Base-by-base conservation (phyloP, 495 filamentous ascomycete species). In the Xylaria intraflava region DNA sequence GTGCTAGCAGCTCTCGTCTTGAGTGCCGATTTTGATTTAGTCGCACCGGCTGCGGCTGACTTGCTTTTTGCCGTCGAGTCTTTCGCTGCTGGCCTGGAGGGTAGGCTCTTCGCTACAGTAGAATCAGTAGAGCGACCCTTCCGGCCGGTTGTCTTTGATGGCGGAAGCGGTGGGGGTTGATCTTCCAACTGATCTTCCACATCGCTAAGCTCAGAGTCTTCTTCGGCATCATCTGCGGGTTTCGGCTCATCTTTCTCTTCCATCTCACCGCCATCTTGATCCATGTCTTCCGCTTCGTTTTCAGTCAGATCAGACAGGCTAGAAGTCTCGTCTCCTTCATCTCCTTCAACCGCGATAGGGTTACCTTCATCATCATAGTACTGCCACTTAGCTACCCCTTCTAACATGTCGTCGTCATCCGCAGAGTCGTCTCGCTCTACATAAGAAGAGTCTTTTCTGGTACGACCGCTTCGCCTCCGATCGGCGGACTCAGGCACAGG, bases 361-460 rank as follows among this genome's bases (percentile, higher is more conserved):
- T 62, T 65, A 11, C 59, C 63, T 4, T 53, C 53, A 2, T 65
- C 58, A 26, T 71, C 62, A 20, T 66, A 67, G 48, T 81, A 81
- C 22, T 76, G 73, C 78, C 78, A 81, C 63, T 71, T 61, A 3
- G 78, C 76, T 9, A 81, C 78, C 6, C 78, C 78, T 31, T 73
- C 72, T 20, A 75, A 58, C 78, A 81, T 81, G 53, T 82, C 78
- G 64, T 80, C 72, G 31, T 82, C 80, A 42, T 78, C 77, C 29
- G 76, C 77, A 3, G 67, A 69, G 29, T 69, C 71, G 33, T 80
- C 80, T 40, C 76, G 69, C 61, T 81, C 77, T 6, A 73, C 70
- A 53, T 80, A 80, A 2, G 67, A 67, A 19, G 60, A 62, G 43
- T 66, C 71, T 14, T 60, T 68, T 26, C 53, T 62, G n/a, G 67